phyloP scores from a whole-genome alignment of 345 rosid genomes.

The Gossypium turneri region DNA sequence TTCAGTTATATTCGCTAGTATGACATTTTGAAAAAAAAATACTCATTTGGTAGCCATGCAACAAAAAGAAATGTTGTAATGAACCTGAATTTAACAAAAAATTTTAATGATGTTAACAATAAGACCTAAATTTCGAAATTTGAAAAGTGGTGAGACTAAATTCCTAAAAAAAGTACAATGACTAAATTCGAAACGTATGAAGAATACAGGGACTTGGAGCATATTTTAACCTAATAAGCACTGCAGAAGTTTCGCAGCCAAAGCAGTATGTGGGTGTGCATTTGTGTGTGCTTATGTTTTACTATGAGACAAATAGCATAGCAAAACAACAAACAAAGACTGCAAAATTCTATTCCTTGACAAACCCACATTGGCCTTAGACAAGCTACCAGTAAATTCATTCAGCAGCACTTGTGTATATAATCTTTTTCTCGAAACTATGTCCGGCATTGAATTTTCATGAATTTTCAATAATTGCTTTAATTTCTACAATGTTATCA shows the following conservation, averaged over 20 bases:
- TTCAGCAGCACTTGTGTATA: not conserved
- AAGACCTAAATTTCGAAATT: too few species aligned
- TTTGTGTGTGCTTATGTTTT: not conserved
- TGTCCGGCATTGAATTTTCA: not conserved
- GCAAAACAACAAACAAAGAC: not conserved
- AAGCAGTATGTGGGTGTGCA: not conserved
- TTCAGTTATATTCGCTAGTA: too few species aligned
- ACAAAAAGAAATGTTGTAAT: too few species aligned
- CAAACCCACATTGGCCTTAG: not conserved
- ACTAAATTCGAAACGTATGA: too few species aligned
- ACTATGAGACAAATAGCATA: not conserved
- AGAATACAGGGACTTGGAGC: too few species aligned
- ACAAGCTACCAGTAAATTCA: not conserved
- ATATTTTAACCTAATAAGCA: not conserved
- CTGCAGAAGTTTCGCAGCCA: not conserved
- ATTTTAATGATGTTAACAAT: too few species aligned
- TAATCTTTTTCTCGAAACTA: not conserved
- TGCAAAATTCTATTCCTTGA: not conserved
- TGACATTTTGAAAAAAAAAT: too few species aligned
- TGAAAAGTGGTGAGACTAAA: too few species aligned
- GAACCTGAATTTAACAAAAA: too few species aligned
- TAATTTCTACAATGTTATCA: slow-evolving; percentile 8
- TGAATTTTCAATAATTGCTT: not conserved
- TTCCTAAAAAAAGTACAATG: too few species aligned
- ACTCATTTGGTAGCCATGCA: too few species aligned